These are phyloP conservation scores for Theobroma grandiflorum DNA, from an alignment of 441 rosid genomes.

Conservation along the genomic window DNA sequence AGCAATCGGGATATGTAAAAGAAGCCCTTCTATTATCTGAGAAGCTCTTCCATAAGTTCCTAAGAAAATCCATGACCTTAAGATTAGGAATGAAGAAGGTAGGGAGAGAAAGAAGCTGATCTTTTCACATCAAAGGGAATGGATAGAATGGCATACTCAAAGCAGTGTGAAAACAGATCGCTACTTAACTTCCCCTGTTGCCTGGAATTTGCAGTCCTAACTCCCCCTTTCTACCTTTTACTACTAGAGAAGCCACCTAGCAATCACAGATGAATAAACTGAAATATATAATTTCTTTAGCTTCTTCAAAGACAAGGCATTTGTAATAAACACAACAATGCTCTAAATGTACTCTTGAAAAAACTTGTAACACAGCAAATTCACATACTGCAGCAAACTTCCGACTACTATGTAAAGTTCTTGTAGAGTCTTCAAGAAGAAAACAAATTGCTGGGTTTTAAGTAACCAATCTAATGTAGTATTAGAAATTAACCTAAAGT, in stretches of 20 bases:
- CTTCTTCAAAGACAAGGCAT: too few species aligned
- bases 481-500: too few species aligned
- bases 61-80: constrained; percentile 32
- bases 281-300: too few species aligned
- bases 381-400: too few species aligned
- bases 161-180: constrained; percentile 43
- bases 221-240: constrained; percentile 47
- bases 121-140: not conserved
- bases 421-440: too few species aligned
- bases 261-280: constrained; percentile 41
- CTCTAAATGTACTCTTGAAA: too few species aligned
- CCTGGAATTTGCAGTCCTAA: constrained; percentile 40
- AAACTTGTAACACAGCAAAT: too few species aligned
- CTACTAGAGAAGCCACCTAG: constrained; percentile 43
- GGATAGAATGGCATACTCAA: constrained; percentile 52
- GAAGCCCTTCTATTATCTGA: constrained; percentile 51
- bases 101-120: not conserved
- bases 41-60: constrained; percentile 61
- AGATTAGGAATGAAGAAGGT: not conserved
- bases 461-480: too few species aligned
- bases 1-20: constrained; percentile 59
- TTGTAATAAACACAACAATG: too few species aligned
- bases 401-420: too few species aligned
- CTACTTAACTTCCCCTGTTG: constrained; percentile 54
- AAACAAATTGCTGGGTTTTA: too few species aligned